Evolutionary conservation across 225 moss, liverwort and hornwort genomes (phyloP).

Genomic region (Lunularia cruciata): DNA sequence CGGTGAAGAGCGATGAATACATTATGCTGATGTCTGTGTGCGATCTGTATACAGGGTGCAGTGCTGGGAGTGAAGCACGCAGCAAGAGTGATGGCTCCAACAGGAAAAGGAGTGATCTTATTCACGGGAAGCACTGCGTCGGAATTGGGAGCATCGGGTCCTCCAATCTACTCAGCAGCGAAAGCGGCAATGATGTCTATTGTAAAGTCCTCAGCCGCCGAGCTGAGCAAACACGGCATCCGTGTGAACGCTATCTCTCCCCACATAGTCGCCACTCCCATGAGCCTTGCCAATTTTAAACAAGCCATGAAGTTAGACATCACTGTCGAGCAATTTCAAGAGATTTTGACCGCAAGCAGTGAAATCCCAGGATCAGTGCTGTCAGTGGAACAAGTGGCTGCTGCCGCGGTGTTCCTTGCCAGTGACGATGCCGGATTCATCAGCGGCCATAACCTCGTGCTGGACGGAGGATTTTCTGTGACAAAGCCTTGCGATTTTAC

Average conservation of each 20-base stretch:
- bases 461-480: conserved; percentile 42
- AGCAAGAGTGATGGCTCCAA: conserved; percentile 58
- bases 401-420: conserved; percentile 57
- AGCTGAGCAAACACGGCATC: conserved; percentile 59
- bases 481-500: neutral
- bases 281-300: conserved; percentile 32
- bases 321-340: conserved; percentile 26
- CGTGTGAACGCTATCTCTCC: conserved; percentile 68
- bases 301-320: neutral
- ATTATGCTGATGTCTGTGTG: conserved; percentile 50
- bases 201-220: conserved; percentile 52
- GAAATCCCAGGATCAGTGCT: neutral
- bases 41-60: conserved; percentile 42
- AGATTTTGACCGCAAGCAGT: conserved; percentile 17
- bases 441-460: conserved; percentile 60
- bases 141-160: conserved; percentile 49
- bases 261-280: conserved; percentile 51
- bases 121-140: conserved; percentile 59
- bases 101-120: conserved; percentile 50
- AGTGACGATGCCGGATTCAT: conserved; percentile 63
- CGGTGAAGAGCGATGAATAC: conserved; percentile 41
- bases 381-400: conserved; percentile 43
- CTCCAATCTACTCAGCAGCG: conserved; percentile 50
- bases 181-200: conserved; percentile 52
- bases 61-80: conserved; percentile 77